Evolutionary conservation across 2,329 filamentous ascomycete species (phyloP).

Genomic region (Fusarium papillatum): DNA sequence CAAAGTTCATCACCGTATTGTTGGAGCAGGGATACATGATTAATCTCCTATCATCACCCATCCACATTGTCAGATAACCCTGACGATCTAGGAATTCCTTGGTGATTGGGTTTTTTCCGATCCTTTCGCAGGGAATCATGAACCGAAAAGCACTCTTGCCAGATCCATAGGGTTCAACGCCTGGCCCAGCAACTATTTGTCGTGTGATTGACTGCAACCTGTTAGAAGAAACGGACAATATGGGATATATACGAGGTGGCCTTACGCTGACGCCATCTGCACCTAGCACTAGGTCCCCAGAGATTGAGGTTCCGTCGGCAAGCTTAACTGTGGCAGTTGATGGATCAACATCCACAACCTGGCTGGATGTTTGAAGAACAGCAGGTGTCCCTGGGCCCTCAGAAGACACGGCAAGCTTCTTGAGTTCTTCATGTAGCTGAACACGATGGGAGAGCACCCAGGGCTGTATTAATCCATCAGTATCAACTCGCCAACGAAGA

Average conservation of each 20-base stretch:
- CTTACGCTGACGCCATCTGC: constrained; percentile 67
- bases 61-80: constrained; percentile 52
- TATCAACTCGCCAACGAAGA: neutral
- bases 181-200: constrained; percentile 35
- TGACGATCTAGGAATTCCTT: constrained; percentile 22
- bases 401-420: constrained; percentile 54
- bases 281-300: constrained; percentile 65
- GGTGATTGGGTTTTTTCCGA: constrained; percentile 44
- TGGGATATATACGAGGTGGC: neutral
- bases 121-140: constrained; percentile 56
- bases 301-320: constrained; percentile 56
- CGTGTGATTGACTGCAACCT: constrained; percentile 36
- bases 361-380: constrained; percentile 55
- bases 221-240: rapidly evolving
- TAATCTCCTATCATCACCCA: constrained; percentile 56
- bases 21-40: constrained; percentile 62
- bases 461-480: constrained; percentile 19
- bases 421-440: constrained; percentile 63
- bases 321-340: constrained; percentile 57
- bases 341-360: constrained; percentile 58
- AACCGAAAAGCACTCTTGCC: constrained; percentile 71
- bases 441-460: constrained; percentile 67
- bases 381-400: constrained; percentile 53
- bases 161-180: constrained; percentile 53
- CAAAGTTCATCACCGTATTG: constrained; percentile 62